A percentile compares a stretch with the other conserved stretches of the same genome.
Conservation (phyloP, 2,329 filamentous ascomycete genomes). For the Beauveria varroae region DNA sequence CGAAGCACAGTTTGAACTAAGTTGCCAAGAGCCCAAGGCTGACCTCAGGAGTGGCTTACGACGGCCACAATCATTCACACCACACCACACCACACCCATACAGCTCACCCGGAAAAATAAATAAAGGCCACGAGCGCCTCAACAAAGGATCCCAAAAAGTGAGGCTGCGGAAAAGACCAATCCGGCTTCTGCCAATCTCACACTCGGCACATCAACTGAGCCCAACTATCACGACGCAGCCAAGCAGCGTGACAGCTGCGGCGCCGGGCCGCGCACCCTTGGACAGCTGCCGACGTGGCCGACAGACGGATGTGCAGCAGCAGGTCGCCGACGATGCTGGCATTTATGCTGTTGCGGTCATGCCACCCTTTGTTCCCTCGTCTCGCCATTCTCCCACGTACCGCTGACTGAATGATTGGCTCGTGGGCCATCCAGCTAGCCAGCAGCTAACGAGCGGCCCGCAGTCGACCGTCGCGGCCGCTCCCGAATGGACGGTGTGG, state of each 20-base stretch:
- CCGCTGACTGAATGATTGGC: background rate
- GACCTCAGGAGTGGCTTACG: background rate
- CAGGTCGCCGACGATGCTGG: background rate
- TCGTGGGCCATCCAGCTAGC: background rate
- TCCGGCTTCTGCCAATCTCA: background rate
- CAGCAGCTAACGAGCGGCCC: slow-evolving; percentile 10
- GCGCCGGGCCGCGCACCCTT: background rate
- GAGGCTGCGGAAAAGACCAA: background rate
- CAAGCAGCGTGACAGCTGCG: slow-evolving; percentile 3
- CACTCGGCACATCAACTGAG: background rate
- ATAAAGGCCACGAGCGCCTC: background rate
- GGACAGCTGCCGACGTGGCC: slow-evolving; percentile 5
- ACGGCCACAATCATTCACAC: background rate
- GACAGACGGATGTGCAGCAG: background rate
- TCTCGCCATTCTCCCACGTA: background rate
- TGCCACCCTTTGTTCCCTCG: background rate
- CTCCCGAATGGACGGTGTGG: slow-evolving; percentile 5
- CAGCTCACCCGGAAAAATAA: background rate
- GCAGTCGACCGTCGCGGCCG: slow-evolving; percentile 7
- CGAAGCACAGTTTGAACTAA: background rate
- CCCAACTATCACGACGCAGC: slow-evolving; percentile 7
- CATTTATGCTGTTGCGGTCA: background rate
- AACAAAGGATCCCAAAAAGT: slow-evolving; percentile 1
- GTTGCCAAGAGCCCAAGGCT: background rate
- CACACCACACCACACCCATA: background rate